Evolutionary conservation across 208 protist genomes (phyloP).

Genomic region (Acanthamoeba castellanii): DNA sequence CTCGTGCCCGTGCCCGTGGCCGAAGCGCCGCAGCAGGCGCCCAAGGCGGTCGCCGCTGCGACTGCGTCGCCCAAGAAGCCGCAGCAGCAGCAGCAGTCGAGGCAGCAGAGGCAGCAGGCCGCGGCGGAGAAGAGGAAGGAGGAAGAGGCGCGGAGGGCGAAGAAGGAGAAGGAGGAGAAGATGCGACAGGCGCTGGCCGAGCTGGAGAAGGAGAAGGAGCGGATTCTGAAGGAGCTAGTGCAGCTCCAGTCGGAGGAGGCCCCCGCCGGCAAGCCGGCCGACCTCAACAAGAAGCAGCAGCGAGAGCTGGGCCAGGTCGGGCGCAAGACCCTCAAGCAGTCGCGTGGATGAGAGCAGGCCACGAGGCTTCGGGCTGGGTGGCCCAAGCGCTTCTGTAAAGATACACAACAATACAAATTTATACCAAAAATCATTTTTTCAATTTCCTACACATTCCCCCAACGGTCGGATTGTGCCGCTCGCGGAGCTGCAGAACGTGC

Average conservation of each 20-base stretch:
- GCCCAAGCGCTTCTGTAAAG: too few relatives aligned
- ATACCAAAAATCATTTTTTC: too few relatives aligned
- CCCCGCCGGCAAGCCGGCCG: not conserved
- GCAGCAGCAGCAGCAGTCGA: not conserved
- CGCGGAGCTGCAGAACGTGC: not conserved
- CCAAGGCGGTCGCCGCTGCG: not conserved
- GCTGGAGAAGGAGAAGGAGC: not conserved
- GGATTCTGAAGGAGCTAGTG: conserved; percentile 14
- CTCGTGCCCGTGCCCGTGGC: not conserved
- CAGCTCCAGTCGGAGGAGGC: not conserved
- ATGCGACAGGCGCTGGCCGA: not conserved
- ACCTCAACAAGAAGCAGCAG: not conserved
- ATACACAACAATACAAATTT: too few relatives aligned
- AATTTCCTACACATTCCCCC: too few relatives aligned
- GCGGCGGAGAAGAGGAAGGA: not conserved
- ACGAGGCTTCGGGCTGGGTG: too few relatives aligned
- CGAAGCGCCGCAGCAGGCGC: not conserved
- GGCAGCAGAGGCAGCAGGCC: not conserved
- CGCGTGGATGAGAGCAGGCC: not conserved
- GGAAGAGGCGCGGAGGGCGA: not conserved
- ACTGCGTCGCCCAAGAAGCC: not conserved
- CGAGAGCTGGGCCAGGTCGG: not conserved
- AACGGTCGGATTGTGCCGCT: too few relatives aligned
- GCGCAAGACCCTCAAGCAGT: conserved; percentile 3
- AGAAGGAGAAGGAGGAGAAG: conserved; percentile 38